These are phyloP conservation scores for Friedmanniomyces endolithicus DNA, from an alignment of 495 filamentous ascomycete genomes.

Conservation along the genomic window DNA sequence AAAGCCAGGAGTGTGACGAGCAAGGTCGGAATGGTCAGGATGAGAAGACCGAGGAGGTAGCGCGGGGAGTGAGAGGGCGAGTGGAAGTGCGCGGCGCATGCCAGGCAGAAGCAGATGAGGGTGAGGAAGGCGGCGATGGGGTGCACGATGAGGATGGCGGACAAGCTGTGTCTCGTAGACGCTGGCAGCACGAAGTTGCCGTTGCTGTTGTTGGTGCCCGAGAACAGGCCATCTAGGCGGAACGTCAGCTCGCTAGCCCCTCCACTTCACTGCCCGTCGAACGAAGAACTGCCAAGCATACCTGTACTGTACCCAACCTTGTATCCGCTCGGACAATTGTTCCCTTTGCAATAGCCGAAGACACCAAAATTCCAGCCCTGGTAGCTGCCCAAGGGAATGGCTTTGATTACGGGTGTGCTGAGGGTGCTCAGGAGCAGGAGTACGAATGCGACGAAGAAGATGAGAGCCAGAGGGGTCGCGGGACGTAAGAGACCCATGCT, in stretches of 20 bases:
- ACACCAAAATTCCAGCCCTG: conserved; percentile 75
- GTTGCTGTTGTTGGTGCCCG: conserved; percentile 26
- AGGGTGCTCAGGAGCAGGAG: conserved; percentile 77
- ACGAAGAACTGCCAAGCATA: conserved; percentile 27
- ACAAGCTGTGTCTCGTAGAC: conserved; percentile 67
- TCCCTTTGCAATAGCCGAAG: conserved; percentile 68
- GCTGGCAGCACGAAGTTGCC: conserved; percentile 62
- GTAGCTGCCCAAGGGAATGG: conserved; percentile 69
- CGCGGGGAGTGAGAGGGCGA: conserved; percentile 83
- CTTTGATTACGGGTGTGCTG: conserved; percentile 82
- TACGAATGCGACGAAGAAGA: conserved; percentile 76
- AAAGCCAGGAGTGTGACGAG: conserved; percentile 78
- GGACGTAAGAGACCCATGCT: conserved; percentile 60
- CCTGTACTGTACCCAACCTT: conserved; percentile 76
- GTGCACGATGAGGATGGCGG: conserved; percentile 82
- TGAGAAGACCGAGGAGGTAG: conserved; percentile 71
- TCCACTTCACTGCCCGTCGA: background rate
- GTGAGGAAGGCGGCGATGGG: conserved; percentile 80
- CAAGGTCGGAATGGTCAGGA: conserved; percentile 73
- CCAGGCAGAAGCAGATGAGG: conserved; percentile 68
- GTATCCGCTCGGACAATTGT: conserved; percentile 49
- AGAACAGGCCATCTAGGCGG: conserved; percentile 32
- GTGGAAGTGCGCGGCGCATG: conserved; percentile 74
- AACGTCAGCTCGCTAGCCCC: conserved; percentile 11
- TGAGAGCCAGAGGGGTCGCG: conserved; percentile 77